Conservation (phyloP, 2,329 filamentous ascomycete genomes). For the Leptographium flavum region DNA sequence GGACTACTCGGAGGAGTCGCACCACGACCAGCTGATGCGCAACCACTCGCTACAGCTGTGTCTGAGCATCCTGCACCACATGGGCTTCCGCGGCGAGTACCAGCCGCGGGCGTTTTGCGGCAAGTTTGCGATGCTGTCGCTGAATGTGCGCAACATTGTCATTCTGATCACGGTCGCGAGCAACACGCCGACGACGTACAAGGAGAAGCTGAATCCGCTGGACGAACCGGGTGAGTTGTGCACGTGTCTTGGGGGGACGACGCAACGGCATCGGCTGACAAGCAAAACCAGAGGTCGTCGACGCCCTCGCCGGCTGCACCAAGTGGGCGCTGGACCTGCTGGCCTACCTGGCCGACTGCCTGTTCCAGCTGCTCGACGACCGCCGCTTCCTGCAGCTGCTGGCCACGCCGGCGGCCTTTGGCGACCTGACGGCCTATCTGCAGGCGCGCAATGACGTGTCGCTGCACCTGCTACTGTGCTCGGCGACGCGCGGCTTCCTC, state of each 20-base stretch:
- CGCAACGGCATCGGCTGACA: background rate
- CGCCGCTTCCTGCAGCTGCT: slow-evolving; percentile 35
- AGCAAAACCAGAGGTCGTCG: slow-evolving; percentile 46
- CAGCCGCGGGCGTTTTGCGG: slow-evolving; percentile 49
- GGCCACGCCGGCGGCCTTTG: slow-evolving; percentile 29
- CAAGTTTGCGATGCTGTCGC: slow-evolving; percentile 59
- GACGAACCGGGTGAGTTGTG: slow-evolving; percentile 52
- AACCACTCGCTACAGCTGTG: slow-evolving; percentile 62
- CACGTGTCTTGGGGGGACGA: slow-evolving; percentile 9
- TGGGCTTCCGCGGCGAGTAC: slow-evolving; percentile 57
- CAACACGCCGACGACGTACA: slow-evolving; percentile 37
- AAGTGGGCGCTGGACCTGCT: slow-evolving; percentile 66
- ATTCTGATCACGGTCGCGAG: slow-evolving; percentile 50
- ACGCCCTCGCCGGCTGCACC: slow-evolving; percentile 57
- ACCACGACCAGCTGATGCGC: slow-evolving; percentile 57
- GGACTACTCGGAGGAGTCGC: slow-evolving; percentile 67
- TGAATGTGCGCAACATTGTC: slow-evolving; percentile 62
- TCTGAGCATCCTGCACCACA: slow-evolving; percentile 63
- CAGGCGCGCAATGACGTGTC: slow-evolving; percentile 41
- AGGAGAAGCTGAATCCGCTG: slow-evolving; percentile 41
- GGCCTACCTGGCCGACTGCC: slow-evolving; percentile 44
- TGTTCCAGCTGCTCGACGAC: slow-evolving; percentile 42
- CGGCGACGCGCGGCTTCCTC: slow-evolving; percentile 59
- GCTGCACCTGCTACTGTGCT: slow-evolving; percentile 54
- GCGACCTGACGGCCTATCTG: slow-evolving; percentile 36